Evolutionary conservation across 352 stramenopile genomes (phyloP).

Genomic region (Peronospora farinosa): DNA sequence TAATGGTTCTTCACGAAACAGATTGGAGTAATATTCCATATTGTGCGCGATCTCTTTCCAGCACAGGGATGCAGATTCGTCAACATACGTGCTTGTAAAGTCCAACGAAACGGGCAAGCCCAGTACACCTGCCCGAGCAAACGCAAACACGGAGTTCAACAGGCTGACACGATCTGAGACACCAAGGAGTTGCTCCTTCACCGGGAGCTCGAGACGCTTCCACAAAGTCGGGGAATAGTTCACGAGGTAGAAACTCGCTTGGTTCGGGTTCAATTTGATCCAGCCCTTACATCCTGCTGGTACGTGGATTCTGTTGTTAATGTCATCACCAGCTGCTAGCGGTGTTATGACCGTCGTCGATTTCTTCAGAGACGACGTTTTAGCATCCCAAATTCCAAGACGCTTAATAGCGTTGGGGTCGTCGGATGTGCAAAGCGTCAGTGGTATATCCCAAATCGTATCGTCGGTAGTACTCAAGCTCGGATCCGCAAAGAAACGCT

Average conservation of each 20-base stretch:
- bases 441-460: constrained; percentile 72
- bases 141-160: constrained; percentile 90
- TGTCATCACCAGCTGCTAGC: constrained; percentile 67
- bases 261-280: constrained; percentile 94
- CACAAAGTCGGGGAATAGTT: constrained; percentile 88
- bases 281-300: constrained; percentile 44
- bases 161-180: constrained; percentile 90
- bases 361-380: constrained; percentile 27
- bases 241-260: constrained; percentile 93
- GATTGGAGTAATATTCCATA: constrained; percentile 48
- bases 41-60: constrained; percentile 76
- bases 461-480: constrained; percentile 26
- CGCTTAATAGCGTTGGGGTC: constrained; percentile 43
- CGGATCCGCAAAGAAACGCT: constrained; percentile 90
- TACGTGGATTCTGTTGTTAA: constrained; percentile 78
- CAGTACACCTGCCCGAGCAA: constrained; percentile 70
- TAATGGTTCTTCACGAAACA: constrained; percentile 58
- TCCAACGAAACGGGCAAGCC: constrained; percentile 51
- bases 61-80: constrained; percentile 62
- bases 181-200: constrained; percentile 48
- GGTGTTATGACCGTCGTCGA: constrained; percentile 20
- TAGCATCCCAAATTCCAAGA: constrained; percentile 62
- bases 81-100: constrained; percentile 53
- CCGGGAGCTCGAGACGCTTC: constrained; percentile 61
- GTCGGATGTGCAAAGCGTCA: constrained; percentile 58